A percentile compares a stretch with the other conserved stretches of the same genome.
Evolutionary conservation across 257 asterid genomes (phyloP).

Genomic region (Nyctanthes arbortristis): DNA sequence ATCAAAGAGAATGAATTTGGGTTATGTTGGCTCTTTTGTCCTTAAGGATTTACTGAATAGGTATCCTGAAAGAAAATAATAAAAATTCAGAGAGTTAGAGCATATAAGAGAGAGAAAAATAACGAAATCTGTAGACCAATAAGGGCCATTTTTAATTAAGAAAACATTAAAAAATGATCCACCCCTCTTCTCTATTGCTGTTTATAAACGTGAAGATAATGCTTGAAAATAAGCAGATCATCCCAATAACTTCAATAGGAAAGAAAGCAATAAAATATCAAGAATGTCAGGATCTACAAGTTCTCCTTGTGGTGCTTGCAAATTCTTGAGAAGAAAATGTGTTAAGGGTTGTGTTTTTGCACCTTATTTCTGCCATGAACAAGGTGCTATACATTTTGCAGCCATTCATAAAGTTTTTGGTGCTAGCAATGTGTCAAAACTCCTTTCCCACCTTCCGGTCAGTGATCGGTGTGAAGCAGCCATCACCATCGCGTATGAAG

Average conservation of each 20-base stretch:
- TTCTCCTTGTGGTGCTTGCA: slow-evolving; percentile 66
- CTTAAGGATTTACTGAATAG: slow-evolving; percentile 44
- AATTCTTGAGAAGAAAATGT: slow-evolving; percentile 70
- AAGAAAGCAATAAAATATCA: background rate
- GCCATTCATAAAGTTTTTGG: slow-evolving; percentile 62
- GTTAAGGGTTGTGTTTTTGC: slow-evolving; percentile 68
- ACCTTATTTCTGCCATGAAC: slow-evolving; percentile 67
- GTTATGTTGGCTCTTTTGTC: slow-evolving; percentile 41
- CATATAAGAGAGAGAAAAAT: slow-evolving; percentile 23
- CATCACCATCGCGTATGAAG: slow-evolving; percentile 64
- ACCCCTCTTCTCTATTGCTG: slow-evolving; percentile 34
- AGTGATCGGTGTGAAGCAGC: slow-evolving; percentile 66
- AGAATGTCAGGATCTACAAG: slow-evolving; percentile 21
- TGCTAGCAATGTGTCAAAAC: slow-evolving; percentile 61
- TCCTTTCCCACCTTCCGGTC: slow-evolving; percentile 56
- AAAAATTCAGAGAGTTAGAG: slow-evolving; percentile 27
- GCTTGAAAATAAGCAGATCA: background rate
- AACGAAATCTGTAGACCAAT: slow-evolving; percentile 54
- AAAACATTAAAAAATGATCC: slow-evolving; percentile 44
- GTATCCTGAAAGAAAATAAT: slow-evolving; percentile 45
- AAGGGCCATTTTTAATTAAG: slow-evolving; percentile 58
- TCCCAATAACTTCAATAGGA: background rate
- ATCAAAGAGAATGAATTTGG: slow-evolving; percentile 44
- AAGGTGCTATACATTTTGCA: slow-evolving; percentile 61
- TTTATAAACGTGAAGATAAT: background rate